phyloP scores from a whole-genome alignment of 2,329 filamentous ascomycete species.

The Neofusicoccum ribis region DNA sequence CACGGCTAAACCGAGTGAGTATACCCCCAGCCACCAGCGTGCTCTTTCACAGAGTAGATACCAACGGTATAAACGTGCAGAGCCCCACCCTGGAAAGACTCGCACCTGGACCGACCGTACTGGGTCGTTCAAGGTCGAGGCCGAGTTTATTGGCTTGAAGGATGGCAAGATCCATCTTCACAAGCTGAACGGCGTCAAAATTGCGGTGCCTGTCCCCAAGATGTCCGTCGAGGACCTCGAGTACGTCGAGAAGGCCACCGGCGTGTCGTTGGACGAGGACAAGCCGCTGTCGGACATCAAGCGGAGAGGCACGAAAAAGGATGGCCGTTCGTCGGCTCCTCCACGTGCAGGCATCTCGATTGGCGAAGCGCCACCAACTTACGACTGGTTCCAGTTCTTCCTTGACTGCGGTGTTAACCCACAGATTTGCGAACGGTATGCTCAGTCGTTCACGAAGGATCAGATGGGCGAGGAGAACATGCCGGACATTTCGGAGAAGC shows the following conservation, averaged over 20 bases:
- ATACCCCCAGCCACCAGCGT: constrained; percentile 17
- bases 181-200: constrained; percentile 97
- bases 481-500: constrained; percentile 80
- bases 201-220: constrained; percentile 90
- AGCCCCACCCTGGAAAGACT: constrained; percentile 79
- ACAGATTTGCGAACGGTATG: constrained; percentile 91
- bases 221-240: constrained; percentile 96
- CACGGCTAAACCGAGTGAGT: constrained; percentile 71
- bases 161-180: constrained; percentile 97
- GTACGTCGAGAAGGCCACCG: constrained; percentile 87
- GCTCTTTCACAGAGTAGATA: constrained; percentile 20
- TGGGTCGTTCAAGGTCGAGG: constrained; percentile 95
- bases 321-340: constrained; percentile 49
- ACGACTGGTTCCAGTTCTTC: constrained; percentile 99
- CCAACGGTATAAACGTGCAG: constrained; percentile 44
- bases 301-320: constrained; percentile 45
- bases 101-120: constrained; percentile 94
- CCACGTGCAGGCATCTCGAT: constrained; percentile 60
- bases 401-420: constrained; percentile 87
- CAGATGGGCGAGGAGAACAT: constrained; percentile 95
- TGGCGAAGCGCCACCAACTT: constrained; percentile 66
- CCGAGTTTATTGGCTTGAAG: constrained; percentile 89
- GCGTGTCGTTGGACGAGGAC: constrained; percentile 84
- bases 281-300: constrained; percentile 86
- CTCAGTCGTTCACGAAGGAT: constrained; percentile 83